Evolutionary conservation across 805 yeast genomes (phyloP), one percentile per base, ranked within the genome.

Genomic region (Schizosaccharomyces octosporus): DNA sequence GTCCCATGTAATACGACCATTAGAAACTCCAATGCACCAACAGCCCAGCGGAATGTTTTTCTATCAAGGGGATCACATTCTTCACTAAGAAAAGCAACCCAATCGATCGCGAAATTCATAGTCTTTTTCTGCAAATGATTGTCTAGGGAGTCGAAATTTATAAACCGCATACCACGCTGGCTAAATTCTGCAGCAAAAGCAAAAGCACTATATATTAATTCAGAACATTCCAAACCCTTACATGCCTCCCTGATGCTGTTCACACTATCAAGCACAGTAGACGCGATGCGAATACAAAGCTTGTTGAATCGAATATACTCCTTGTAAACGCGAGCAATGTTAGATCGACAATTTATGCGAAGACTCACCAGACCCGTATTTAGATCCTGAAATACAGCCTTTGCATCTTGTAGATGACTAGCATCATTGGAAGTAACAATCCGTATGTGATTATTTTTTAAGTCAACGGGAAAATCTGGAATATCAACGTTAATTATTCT

Each of bases 21-120:
- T 0, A 95, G 93, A 76, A 87, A 90, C 68, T 93, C 98, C 66
- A 93, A 76, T 0, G 98, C 97, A 15, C 85, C 77, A 29, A 93
- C 97, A 71, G 96, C 87, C 96, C 97, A 93, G 67, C 95, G 76
- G 68, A 93, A 93, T 0, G 97, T 90, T 67, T 82, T 85, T 62
- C 84, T 79, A 66, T 90, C 97, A 0, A 95, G 84, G 0, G 96
- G 95, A n/a, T 82, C 82, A 73, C 98, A 93, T 67, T 90, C 97
- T 70, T 90, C 96, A 64, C 93, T 87, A 32, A 93, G 81, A 68
- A 88, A 90, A 62, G 87, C 80, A 19, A 93, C 83, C 98, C 98
- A 93, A 62, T 85, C 93, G 55, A 88, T 81, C 58, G 94, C 79
- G 64, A 87, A 72, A 62, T 81, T 81, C 41, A 90, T 81, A 69